Base-by-base conservation (phyloP, 495 filamentous ascomycete species). In the Aspergillus cavernicola region DNA sequence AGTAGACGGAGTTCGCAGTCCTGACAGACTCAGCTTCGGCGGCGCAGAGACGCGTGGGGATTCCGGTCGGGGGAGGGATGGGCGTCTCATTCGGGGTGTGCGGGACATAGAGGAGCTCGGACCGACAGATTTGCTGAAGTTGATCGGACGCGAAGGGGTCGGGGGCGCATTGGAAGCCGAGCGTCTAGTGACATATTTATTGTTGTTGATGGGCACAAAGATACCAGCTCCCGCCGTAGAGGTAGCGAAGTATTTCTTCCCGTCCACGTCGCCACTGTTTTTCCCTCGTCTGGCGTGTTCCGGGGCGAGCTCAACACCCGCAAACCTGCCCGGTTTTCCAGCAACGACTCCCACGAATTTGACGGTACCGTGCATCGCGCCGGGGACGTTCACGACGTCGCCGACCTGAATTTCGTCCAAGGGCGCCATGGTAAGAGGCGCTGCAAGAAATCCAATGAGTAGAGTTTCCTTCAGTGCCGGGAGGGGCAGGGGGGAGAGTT, bases 231-330 rank as follows among this genome's bases (percentile, higher is more conserved):
- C 89, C 11, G 86, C 80, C 31, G 83, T 71, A 2, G 82, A 79
- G 7, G 95, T 96, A 4, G 76, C 79, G 64, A 98, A 98, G 72
- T 98, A 98, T 39, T 68, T 70, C 35, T 65, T 66, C 20, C 93
- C 95, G 56, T 99, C 93, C 41, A 99, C 95, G 72, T 95, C 92
- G 31, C 93, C 93, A 60, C 79, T 92, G 64, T 99, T 99, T 75
- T 99, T 98, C 28, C 93, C 93, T 62, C 88, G 81, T 29, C 76
- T 67, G 38, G 92, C 85, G 66, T 83, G 90, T 56, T 95, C 89
- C 46, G 80, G 72, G 58, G 87, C 85, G 55, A 99, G 74, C 67
- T 99, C 95, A 38, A 99, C 89, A n/a, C 93, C 93, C 22, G 87
- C 91, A 75, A 97, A 99, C 11, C 81, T 79, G 33, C 93, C 93